Conservation (phyloP, 106 monocot species). For the Apostasia shenzhenica region DNA sequence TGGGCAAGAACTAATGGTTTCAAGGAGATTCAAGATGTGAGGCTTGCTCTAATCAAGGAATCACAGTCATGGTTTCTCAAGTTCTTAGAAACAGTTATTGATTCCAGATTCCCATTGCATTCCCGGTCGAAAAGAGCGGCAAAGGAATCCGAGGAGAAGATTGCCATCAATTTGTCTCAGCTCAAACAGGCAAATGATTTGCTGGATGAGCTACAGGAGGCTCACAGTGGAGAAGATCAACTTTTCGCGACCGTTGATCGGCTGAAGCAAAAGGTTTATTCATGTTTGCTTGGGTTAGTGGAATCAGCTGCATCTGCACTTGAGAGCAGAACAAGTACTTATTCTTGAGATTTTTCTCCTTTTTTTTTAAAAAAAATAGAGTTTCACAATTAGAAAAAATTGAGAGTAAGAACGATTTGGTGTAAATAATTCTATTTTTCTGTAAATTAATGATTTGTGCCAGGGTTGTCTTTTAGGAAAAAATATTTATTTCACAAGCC, state of each 20-base stretch:
- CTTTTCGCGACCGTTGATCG: constrained; percentile 32
- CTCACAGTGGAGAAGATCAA: constrained; percentile 16
- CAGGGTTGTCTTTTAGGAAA: too few relatives aligned
- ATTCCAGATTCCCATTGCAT: constrained; percentile 42
- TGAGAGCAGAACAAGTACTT: constrained; percentile 21
- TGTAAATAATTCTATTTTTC: not conserved
- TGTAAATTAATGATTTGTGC: not conserved
- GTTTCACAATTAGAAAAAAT: too few relatives aligned
- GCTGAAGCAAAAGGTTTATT: constrained; percentile 75
- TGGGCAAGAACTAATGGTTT: constrained; percentile 56
- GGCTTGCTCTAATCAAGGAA: constrained; percentile 44
- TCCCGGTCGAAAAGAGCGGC: constrained; percentile 16
- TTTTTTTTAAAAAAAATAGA: too few relatives aligned
- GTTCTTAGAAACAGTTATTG: constrained; percentile 59
- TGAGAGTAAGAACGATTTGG: too few relatives aligned
- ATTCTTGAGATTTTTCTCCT: not conserved
- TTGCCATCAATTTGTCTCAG: constrained; percentile 66
- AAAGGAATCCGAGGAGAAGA: constrained; percentile 35
- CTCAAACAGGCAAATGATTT: constrained; percentile 78
- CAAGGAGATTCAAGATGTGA: constrained; percentile 61
- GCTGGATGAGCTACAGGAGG: constrained; percentile 58
- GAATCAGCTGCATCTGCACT: constrained; percentile 66
- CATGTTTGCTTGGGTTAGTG: constrained; percentile 51
- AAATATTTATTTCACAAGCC: too few relatives aligned
- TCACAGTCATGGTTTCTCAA: constrained; percentile 70